Evolutionary conservation across 768 basidiomycete genomes (phyloP), one percentile per base, ranked within the genome.

Genomic region (Auriscalpium orientale): DNA sequence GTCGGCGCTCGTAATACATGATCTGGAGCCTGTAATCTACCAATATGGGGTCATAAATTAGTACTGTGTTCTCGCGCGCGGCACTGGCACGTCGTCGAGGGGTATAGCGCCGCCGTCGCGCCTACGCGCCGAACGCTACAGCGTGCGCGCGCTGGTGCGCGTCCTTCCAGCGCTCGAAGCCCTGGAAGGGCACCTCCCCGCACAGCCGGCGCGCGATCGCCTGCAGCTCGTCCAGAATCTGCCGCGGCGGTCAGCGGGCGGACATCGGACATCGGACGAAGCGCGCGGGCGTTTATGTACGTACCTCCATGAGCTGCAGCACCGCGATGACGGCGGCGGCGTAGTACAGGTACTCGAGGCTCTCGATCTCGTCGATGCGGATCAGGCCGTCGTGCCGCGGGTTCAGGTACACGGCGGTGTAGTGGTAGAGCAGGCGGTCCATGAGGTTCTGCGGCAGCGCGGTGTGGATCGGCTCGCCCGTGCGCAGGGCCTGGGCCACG

Each of bases 361-460:
- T 54, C 40, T 56, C 56, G 33, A 62, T 40, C 12, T 62, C 51
- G 12, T 22, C 36, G 18, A 46, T 16, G 47, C 55, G 50, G 22
- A 53, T 60, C 57, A 54, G 59, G 56, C 48, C 67, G 1, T 20
- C 35, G 5, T 36, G 9, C n/a, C 38, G 18, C 16, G 43, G 34
- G 28, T 20, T 57, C 20, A 49, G 35, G 33, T 60, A 40, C 20
- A 63, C 62, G 22, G 61, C 54, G 6, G 56, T 35, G 45, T 67
- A 65, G 64, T 79, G 79, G 62, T 79, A 78, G 51, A 78, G 66
- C 2, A 79, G 66, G 18, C 77, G 66, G 48, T 79, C 78, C 40
- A 60, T 50, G 28, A 62, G 48, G 20, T 59, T 60, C 44, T 55
- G 50, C 20, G 60, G 60, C 33, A 61, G 55, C 11, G 60, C 53